Evolutionary conservation across 805 yeast genomes (phyloP), one percentile per base, ranked within the genome.

Genomic region (Kodamaea laetipori): DNA sequence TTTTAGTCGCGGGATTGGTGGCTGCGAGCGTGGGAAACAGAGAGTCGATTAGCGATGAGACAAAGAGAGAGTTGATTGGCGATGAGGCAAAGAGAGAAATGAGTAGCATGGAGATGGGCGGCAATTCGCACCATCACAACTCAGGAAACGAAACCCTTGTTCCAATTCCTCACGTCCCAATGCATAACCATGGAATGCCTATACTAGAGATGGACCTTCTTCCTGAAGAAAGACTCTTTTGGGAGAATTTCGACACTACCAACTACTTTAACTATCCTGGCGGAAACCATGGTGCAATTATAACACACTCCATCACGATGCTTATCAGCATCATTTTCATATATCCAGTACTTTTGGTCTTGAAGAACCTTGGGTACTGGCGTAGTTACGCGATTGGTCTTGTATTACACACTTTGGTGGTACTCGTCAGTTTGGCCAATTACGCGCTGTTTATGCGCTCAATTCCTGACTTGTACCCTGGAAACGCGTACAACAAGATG

Each of bases 241-340:
- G 97, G 97, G 81, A 80, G 38, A 59, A 64, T 18, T 90, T 90
- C 64, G 81, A 86, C 56, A 84, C 92, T 1, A 82, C 88, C 3
- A 41, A 40, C 18, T 90, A 75, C 60, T 81, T 87, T 65, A 81
- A 78, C 6, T 57, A 77, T 9, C 74, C 73, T 0, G 53, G 75
- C 2, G 73, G 80, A 3, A 73, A 74, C 50, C 75, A 79, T 44
- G 46, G 70, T 10, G 74, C 82, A 1, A 65, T 90, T 21, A 70
- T 71, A 49, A 53, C 70, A 31, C 97, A 90, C 56, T 64, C 81
- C 7, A 52, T 60, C 2, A 60, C 78, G 3, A 58, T 78, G 10
- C 39, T 71, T 2, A 7, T 69, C 0, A 62, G 83, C 1, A 73
- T 79, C 47, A 59, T 80, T 10, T 53, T 84, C 16, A 37, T 84